Evolutionary conservation across 345 rosid species (phyloP).

Genomic region (Chamaenerion angustifolium): DNA sequence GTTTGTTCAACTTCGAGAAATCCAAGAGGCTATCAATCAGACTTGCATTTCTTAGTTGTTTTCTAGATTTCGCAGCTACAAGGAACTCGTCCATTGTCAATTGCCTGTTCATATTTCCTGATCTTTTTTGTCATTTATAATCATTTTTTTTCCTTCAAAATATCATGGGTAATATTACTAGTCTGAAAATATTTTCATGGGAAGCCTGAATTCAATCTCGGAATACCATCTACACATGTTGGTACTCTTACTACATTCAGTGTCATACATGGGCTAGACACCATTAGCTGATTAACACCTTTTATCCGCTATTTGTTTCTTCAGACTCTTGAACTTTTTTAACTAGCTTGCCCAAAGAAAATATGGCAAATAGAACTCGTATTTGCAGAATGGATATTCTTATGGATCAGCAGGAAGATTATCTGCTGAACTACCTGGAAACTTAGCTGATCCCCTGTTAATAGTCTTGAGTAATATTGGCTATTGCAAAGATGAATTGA

Average conservation of each 20-base stretch:
- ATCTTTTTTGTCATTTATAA: too few species aligned
- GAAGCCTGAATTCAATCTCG: too few species aligned
- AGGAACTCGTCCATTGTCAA: slow-evolving; percentile 2
- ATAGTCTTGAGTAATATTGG: slow-evolving; percentile 88
- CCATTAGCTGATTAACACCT: too few species aligned
- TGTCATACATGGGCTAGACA: too few species aligned
- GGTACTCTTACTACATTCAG: too few species aligned
- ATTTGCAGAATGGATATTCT: slow-evolving; percentile 52
- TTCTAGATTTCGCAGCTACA: slow-evolving; percentile 93
- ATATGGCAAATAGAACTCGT: slow-evolving; percentile 31
- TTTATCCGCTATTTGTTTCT: too few species aligned
- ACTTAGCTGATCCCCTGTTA: slow-evolving; percentile 61
- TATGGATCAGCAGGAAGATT: slow-evolving; percentile 28
- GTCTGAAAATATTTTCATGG: too few species aligned
- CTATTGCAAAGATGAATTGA: slow-evolving; percentile 91
- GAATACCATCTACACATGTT: too few species aligned
- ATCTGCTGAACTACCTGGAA: slow-evolving; percentile 44
- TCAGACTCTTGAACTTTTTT: slow-evolving; percentile 1
- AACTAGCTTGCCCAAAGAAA: slow-evolving; percentile 28
- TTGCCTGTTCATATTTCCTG: background rate
- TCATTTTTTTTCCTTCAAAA: background rate
- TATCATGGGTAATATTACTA: too few species aligned
- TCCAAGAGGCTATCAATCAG: slow-evolving; percentile 77
- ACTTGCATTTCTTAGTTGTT: slow-evolving; percentile 84
- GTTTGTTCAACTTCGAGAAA: slow-evolving; percentile 67